Conservation (phyloP, 306 rosid species). For the Pterocarpus macrocarpus region DNA sequence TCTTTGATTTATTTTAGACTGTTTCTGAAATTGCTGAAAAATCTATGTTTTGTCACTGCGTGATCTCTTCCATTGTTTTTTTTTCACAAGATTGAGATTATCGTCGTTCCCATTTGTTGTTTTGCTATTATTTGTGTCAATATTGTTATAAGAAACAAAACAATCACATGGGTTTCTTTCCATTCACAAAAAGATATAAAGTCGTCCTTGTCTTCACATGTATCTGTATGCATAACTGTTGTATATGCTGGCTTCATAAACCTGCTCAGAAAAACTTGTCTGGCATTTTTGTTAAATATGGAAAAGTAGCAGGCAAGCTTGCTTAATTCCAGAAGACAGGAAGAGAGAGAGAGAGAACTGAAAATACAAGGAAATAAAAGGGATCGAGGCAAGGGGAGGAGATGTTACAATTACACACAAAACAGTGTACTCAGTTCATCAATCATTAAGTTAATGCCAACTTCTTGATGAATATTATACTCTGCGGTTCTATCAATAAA, state of each 20-base stretch:
- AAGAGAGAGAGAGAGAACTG: no score
- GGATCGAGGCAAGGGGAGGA: no score
- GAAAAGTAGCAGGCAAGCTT: constrained; percentile 12
- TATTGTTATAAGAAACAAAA: constrained; percentile 3
- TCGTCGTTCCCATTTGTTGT: neutral
- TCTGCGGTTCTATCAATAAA: constrained; percentile 11
- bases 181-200: neutral
- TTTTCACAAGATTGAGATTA: neutral
- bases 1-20: neutral
- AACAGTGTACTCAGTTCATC: constrained; percentile 33
- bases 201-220: constrained; percentile 25
- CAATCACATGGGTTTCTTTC: neutral
- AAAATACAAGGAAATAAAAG: no score
- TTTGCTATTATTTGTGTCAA: neutral
- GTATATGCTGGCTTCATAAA: neutral
- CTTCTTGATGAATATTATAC: constrained; percentile 27
- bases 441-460: constrained; percentile 43
- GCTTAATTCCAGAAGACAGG: neutral
- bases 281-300: constrained; percentile 6
- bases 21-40: neutral
- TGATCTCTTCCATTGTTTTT: neutral
- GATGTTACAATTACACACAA: no score
- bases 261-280: constrained; percentile 35
- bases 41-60: constrained; percentile 30
- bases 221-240: constrained; percentile 4